These are phyloP conservation scores for Mrakia frigida DNA, from an alignment of 768 basidiomycete genomes.

Conservation along the genomic window DNA sequence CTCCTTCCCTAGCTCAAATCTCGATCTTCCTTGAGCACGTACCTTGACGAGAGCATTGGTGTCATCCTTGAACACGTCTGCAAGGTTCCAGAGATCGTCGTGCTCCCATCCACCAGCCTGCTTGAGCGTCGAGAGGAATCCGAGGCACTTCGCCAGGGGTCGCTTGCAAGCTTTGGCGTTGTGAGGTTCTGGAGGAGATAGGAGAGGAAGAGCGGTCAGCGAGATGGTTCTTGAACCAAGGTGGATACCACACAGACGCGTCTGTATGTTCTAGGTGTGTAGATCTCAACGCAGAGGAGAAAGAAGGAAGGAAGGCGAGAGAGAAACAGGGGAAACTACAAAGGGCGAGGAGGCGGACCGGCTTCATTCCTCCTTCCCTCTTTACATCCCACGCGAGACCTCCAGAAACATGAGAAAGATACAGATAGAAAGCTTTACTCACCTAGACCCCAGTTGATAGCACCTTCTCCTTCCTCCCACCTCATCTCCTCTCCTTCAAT, in stretches of 20 bases:
- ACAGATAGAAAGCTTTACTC: too few species aligned
- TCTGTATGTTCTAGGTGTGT: neutral
- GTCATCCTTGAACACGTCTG: slow-evolving; percentile 79
- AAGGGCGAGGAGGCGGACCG: neutral
- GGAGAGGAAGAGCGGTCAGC: slow-evolving; percentile 42
- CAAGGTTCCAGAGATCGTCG: slow-evolving; percentile 77
- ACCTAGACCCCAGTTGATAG: slow-evolving; percentile 37
- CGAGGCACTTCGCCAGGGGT: slow-evolving; percentile 59
- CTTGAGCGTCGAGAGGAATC: slow-evolving; percentile 77
- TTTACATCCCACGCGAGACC: neutral
- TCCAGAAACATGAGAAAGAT: neutral
- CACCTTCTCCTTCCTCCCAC: slow-evolving; percentile 23
- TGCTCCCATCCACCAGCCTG: slow-evolving; percentile 60
- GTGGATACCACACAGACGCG: neutral
- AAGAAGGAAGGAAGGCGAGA: slow-evolving; percentile 34
- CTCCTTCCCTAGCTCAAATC: neutral
- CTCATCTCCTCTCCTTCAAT: slow-evolving; percentile 27
- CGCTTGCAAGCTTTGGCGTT: slow-evolving; percentile 78
- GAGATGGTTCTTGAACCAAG: neutral
- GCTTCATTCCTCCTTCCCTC: neutral
- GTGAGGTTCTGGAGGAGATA: slow-evolving; percentile 63
- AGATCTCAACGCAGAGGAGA: slow-evolving; percentile 19
- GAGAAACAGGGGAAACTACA: neutral
- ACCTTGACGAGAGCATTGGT: slow-evolving; percentile 86
- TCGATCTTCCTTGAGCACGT: slow-evolving; percentile 2